Evolutionary conservation across 805 yeast genomes (phyloP).

Genomic region (Ogataea henricii): DNA sequence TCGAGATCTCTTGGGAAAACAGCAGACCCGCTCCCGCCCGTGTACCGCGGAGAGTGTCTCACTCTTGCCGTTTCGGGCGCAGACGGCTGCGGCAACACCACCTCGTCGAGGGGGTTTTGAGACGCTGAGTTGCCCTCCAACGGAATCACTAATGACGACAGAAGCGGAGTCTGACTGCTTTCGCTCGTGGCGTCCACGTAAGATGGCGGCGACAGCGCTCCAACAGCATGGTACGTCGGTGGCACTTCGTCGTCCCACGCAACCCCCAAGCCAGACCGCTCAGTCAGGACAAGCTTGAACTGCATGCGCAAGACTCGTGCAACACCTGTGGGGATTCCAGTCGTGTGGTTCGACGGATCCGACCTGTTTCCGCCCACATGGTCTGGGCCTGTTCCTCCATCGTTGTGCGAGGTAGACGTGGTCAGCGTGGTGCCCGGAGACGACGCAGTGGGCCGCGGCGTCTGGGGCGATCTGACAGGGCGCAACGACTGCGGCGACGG

Average conservation of each 20-base stretch:
- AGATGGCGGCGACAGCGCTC: slow-evolving; percentile 83
- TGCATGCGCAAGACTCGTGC: slow-evolving; percentile 96
- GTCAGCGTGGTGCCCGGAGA: not conserved
- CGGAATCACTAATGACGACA: slow-evolving; percentile 26
- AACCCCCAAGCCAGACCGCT: slow-evolving; percentile 91
- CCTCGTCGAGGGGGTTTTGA: slow-evolving; percentile 12
- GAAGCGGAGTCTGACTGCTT: slow-evolving; percentile 16
- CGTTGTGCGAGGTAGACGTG: slow-evolving; percentile 14
- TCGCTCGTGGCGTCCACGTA: slow-evolving; percentile 46
- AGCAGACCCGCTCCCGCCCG: not conserved
- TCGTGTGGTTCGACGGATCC: slow-evolving; percentile 33
- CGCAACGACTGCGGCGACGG: slow-evolving; percentile 1
- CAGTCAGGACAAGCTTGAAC: slow-evolving; percentile 79
- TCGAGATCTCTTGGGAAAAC: not conserved
- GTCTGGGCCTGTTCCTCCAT: slow-evolving; percentile 37
- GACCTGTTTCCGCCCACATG: slow-evolving; percentile 29
- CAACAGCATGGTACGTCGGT: slow-evolving; percentile 87
- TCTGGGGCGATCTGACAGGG: slow-evolving; percentile 21
- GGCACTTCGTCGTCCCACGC: slow-evolving; percentile 99
- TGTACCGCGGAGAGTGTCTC: slow-evolving; percentile 4
- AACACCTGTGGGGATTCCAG: slow-evolving; percentile 88
- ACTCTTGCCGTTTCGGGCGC: slow-evolving; percentile 14
- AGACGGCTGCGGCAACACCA: slow-evolving; percentile 20
- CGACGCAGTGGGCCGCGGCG: not conserved
- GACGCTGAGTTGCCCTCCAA: slow-evolving; percentile 17